Percentiles rank a stretch among this genome's conserved stretches.
phyloP scores from a whole-genome alignment of 805 yeast genomes.

The Scheffersomyces lignosus region DNA sequence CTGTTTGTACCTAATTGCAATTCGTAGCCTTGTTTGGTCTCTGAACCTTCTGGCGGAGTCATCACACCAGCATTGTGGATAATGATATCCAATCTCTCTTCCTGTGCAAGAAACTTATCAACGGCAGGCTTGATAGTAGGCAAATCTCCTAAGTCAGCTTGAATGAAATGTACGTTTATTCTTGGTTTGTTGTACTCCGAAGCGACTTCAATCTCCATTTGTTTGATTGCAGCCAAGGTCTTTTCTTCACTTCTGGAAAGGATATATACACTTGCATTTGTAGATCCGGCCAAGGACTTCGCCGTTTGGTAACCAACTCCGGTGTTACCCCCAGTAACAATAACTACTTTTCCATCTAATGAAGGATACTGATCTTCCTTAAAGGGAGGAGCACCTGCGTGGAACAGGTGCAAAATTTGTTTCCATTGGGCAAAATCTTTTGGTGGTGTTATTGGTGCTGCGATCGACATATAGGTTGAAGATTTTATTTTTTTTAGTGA shows the following conservation, averaged over 20 bases:
- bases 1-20: constrained; percentile 47
- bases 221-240: constrained; percentile 25
- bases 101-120: constrained; percentile 14
- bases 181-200: constrained; percentile 13
- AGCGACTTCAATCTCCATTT: constrained; percentile 20
- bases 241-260: constrained; percentile 37
- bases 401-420: too few relatives aligned
- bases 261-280: constrained; percentile 33
- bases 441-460: too few relatives aligned
- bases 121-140: constrained; percentile 22
- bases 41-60: constrained; percentile 34
- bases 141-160: constrained; percentile 9
- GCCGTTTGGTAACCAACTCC: constrained; percentile 34
- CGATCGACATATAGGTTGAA: too few relatives aligned
- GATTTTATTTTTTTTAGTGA: too few relatives aligned
- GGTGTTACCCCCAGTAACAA: constrained; percentile 41
- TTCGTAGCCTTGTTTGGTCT: constrained; percentile 47
- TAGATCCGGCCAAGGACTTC: constrained; percentile 26
- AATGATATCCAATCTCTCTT: constrained; percentile 18
- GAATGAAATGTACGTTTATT: constrained; percentile 5
- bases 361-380: constrained; percentile 35
- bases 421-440: too few relatives aligned
- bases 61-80: constrained; percentile 33
- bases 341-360: constrained; percentile 34
- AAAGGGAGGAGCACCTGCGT: too few relatives aligned